These are phyloP conservation scores for Trifolium fragiferum DNA, from an alignment of 306 rosid genomes.

Conservation along the genomic window DNA sequence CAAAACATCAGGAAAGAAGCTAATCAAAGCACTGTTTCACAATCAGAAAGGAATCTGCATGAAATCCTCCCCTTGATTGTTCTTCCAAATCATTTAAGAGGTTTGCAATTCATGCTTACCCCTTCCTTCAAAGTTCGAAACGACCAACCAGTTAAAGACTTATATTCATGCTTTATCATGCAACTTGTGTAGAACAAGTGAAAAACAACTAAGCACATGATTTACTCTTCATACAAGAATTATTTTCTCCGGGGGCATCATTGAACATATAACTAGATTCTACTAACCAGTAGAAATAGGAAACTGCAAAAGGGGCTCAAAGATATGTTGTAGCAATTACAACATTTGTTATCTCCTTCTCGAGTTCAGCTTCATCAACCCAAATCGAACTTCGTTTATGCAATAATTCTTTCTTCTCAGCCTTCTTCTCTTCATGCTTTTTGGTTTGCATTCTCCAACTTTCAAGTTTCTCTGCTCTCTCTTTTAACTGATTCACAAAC, in stretches of 20 bases:
- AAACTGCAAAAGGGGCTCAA: slow-evolving; percentile 44
- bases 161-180: slow-evolving; percentile 1
- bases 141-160: slow-evolving; percentile 8
- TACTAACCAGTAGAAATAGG: slow-evolving; percentile 21
- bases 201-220: neutral
- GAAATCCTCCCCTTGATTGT: slow-evolving; percentile 2
- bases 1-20: neutral
- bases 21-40: neutral
- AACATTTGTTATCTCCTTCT: slow-evolving; percentile 48
- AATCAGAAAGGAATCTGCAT: neutral
- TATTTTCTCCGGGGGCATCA: slow-evolving; percentile 14
- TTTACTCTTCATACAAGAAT: no score
- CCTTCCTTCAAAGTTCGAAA: neutral
- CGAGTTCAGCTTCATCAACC: slow-evolving; percentile 65
- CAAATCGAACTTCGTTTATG: slow-evolving; percentile 66
- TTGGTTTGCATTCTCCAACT: slow-evolving; percentile 71
- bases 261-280: slow-evolving; percentile 8
- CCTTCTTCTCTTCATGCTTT: slow-evolving; percentile 60
- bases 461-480: slow-evolving; percentile 77
- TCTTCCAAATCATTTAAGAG: slow-evolving; percentile 25
- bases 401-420: slow-evolving; percentile 59
- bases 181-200: slow-evolving; percentile 7
- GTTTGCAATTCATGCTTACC: slow-evolving; percentile 1
- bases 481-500: slow-evolving; percentile 63
- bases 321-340: slow-evolving; percentile 34